Percentiles rank a stretch among this genome's conserved stretches.
Conservation (phyloP, 2,329 filamentous ascomycete species). For the Fusarium hostae region DNA sequence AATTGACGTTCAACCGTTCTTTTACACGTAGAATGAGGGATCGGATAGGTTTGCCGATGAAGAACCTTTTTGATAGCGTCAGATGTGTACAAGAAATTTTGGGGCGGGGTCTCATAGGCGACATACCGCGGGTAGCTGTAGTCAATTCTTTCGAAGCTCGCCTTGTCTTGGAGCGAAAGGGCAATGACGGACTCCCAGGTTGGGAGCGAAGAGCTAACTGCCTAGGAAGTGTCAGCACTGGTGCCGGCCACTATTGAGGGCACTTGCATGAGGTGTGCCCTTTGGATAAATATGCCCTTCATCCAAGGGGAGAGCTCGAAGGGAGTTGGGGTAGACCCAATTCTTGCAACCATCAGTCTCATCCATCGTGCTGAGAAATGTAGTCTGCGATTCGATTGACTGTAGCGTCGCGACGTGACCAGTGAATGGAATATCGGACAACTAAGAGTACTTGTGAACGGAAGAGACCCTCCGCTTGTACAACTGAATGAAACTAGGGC, state of each 20-base stretch:
- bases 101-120: no score
- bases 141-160: background rate
- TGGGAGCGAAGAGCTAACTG: background rate
- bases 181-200: background rate
- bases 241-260: rapidly evolving
- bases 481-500: no score
- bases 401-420: no score
- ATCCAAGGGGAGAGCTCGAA: background rate
- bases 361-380: background rate
- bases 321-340: background rate
- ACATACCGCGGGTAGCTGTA: background rate
- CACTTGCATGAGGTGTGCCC: background rate
- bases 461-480: no score
- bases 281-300: background rate
- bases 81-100: background rate
- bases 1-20: rapidly evolving
- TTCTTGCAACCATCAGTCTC: background rate
- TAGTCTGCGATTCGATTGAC: no score
- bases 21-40: background rate
- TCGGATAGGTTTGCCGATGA: background rate
- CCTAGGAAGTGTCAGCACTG: background rate
- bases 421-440: no score
- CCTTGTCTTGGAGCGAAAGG: background rate
- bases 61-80: background rate
- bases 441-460: no score